Conservation (phyloP, 2,329 filamentous ascomycete genomes). For the Cylindrodendrum hubeiense region DNA sequence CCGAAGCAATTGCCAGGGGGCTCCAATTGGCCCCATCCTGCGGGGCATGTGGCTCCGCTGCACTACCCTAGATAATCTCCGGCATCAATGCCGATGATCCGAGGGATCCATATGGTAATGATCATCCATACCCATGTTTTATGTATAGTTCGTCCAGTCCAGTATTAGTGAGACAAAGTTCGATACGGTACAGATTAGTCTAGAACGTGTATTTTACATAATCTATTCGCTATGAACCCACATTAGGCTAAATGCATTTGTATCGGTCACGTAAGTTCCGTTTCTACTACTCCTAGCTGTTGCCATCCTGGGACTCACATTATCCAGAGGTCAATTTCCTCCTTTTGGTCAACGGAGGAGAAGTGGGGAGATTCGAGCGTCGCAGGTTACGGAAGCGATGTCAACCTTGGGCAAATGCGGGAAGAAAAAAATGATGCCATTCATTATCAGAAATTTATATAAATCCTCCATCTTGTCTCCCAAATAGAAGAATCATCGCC, state of each 20-base stretch:
- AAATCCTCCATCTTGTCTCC: neutral
- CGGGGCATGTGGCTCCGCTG: neutral
- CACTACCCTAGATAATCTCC: neutral
- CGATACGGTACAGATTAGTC: neutral
- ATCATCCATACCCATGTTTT: neutral
- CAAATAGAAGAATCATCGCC: neutral
- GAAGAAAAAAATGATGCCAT: no score
- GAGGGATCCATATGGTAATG: neutral
- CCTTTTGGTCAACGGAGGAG: no score
- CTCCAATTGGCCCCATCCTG: neutral
- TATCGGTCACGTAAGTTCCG: neutral
- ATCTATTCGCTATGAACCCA: neutral
- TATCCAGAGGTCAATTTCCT: neutral
- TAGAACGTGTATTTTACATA: neutral
- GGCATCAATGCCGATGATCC: neutral
- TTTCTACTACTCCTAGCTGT: neutral
- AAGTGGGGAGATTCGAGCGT: no score
- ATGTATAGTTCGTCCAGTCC: neutral
- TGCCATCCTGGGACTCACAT: neutral
- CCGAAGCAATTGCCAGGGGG: neutral
- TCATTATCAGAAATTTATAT: no score
- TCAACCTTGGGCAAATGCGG: no score
- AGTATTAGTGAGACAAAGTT: neutral
- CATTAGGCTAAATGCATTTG: neutral
- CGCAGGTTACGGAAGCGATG: no score